Evolutionary conservation across 441 rosid species (phyloP).

Genomic region (Manihot esculenta): DNA sequence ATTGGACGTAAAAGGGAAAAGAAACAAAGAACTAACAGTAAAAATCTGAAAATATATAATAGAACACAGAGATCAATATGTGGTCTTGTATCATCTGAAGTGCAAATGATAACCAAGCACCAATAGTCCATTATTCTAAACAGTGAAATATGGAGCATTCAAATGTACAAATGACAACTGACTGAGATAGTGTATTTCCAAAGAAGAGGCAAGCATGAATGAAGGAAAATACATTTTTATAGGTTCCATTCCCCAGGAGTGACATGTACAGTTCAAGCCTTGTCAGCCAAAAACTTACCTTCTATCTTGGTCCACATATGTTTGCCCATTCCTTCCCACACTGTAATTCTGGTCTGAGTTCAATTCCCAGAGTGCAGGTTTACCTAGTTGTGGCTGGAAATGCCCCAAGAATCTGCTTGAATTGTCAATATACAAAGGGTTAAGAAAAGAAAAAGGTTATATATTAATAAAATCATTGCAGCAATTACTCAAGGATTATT

Average conservation of each 20-base stretch:
- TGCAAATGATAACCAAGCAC: slow-evolving; percentile 2
- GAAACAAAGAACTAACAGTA: too few species aligned
- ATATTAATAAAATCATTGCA: not conserved
- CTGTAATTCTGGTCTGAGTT: slow-evolving; percentile 64
- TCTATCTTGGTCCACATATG: slow-evolving; percentile 54
- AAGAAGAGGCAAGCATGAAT: not conserved
- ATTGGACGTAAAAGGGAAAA: too few species aligned
- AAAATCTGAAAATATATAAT: not conserved
- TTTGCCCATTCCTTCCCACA: slow-evolving; percentile 64
- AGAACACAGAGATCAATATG: slow-evolving; percentile 13
- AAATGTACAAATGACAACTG: slow-evolving; percentile 14
- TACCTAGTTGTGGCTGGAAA: slow-evolving; percentile 79
- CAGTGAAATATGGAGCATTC: slow-evolving; percentile 20
- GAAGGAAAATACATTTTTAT: slow-evolving; percentile 1
- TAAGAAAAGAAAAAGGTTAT: not conserved
- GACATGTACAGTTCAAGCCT: slow-evolving; percentile 15
- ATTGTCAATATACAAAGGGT: not conserved
- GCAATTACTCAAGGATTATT: slow-evolving; percentile 4
- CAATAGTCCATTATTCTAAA: too few species aligned
- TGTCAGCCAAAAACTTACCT: slow-evolving; percentile 47
- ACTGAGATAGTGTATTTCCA: slow-evolving; percentile 7
- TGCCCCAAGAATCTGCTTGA: slow-evolving; percentile 84
- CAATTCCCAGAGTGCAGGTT: slow-evolving; percentile 90
- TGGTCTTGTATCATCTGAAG: slow-evolving; percentile 4
- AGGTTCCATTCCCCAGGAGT: not conserved